phyloP scores from a whole-genome alignment of 768 basidiomycete genomes.

The Naganishia kalamii region DNA sequence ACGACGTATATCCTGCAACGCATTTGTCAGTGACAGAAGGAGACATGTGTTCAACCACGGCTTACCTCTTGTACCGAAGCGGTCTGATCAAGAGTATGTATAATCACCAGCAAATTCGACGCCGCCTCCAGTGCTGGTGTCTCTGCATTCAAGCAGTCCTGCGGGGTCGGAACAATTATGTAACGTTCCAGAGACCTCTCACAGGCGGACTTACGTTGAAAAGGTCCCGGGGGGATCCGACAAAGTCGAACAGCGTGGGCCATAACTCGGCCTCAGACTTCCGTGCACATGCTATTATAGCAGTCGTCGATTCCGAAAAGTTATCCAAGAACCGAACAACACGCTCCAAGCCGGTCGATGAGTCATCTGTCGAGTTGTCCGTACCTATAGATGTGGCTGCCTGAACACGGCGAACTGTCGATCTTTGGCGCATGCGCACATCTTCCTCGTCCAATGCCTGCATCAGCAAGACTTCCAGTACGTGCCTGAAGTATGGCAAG shows the following conservation, averaged over 20 bases:
- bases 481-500: slow-evolving; percentile 87
- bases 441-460: slow-evolving; percentile 83
- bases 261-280: slow-evolving; percentile 92
- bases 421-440: slow-evolving; percentile 13
- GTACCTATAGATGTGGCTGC: too few relatives aligned
- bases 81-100: slow-evolving; percentile 71
- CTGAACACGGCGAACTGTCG: slow-evolving; percentile 56
- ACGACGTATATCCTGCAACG: slow-evolving; percentile 64
- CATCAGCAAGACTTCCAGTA: slow-evolving; percentile 88
- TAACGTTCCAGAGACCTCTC: not conserved
- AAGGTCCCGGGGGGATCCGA: slow-evolving; percentile 79
- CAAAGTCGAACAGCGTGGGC: slow-evolving; percentile 78
- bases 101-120: slow-evolving; percentile 84
- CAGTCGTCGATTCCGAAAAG: slow-evolving; percentile 82
- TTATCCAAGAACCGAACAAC: slow-evolving; percentile 89
- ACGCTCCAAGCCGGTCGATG: not conserved
- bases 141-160: slow-evolving; percentile 13
- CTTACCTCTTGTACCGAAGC: slow-evolving; percentile 26
- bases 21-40: not conserved
- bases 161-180: not conserved
- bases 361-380: not conserved
- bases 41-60: not conserved
- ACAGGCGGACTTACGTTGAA: slow-evolving; percentile 65
- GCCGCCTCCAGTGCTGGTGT: slow-evolving; percentile 67
- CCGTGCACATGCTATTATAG: slow-evolving; percentile 89